Evolutionary conservation across 805 yeast species (phyloP), one percentile per base, ranked within the genome.

Genomic region (Kazachstania psychrophila): DNA sequence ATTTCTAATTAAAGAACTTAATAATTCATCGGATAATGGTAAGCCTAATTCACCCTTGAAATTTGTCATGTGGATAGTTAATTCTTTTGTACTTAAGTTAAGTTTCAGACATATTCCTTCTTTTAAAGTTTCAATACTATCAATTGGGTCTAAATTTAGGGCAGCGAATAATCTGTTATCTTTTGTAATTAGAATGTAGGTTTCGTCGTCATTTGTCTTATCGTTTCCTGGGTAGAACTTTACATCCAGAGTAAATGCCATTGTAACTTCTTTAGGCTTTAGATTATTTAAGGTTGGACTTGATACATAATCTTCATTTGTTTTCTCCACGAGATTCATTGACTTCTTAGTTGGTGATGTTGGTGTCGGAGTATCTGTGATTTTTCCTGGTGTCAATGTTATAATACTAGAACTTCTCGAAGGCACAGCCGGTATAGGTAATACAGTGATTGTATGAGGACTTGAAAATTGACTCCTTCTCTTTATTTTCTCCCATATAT

Each of bases 41-140:
- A 62, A 70, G 20, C 87, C 89, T 20, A 70, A 68, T 12, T 67
- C 66, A 33, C 76, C 64, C 15, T 76, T 75, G 53, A 77, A 74
- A 36, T 85, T 94, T 0, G 94, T 80, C 42, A 85, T 56, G 44
- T 78, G 80, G 28, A 75, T 64, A 0, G 67, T 53, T 23, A 58
- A 36, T 10, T 54, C 53, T 6, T 47, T 37, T 8, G 51, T 44
- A 14, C 44, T 45, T 3, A 58, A 49, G 4, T 48, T 46, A 13
- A 77, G 47, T 2, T 60, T 54, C 1, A 61, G 52, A 0, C 68
- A 52, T 13, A 77, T 43, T 9, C 51, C 47, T 2, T 51, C 53
- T 42, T 72, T 77, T 22, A 73, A 60, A 1, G 58, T 61, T 0
- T 51, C 58, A 1, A 62, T 48, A 10, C 58, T 49, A 1, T 46